Percentiles rank a stretch among this genome's conserved stretches.
phyloP scores from a whole-genome alignment of 345 rosid genomes.

The Streptanthus diversifolius region DNA sequence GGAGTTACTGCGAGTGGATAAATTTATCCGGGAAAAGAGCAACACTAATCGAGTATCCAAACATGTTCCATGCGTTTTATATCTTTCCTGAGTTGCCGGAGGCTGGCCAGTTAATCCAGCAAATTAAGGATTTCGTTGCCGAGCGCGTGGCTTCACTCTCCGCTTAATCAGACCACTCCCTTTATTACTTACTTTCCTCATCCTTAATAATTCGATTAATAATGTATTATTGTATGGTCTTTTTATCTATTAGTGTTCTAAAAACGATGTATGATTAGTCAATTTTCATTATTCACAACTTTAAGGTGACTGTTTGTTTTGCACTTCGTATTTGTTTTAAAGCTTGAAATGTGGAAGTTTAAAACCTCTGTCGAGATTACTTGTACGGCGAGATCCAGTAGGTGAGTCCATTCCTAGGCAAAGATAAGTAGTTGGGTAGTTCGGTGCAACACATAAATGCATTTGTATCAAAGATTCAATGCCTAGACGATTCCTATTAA shows the following conservation, averaged over 20 bases:
- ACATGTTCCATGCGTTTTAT: conserved; percentile 77
- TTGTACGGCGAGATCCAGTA: background rate
- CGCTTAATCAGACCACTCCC: background rate
- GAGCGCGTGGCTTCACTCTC: conserved; percentile 34
- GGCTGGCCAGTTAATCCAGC: conserved; percentile 40
- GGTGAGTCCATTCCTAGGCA: background rate
- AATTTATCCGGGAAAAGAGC: conserved; percentile 60
- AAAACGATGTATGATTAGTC: background rate
- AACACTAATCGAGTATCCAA: conserved; percentile 59
- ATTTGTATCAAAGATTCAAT: background rate
- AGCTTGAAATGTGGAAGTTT: too few relatives aligned
- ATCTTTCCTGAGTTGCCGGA: conserved; percentile 66
- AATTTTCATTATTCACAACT: background rate
- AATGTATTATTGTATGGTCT: conserved; percentile 2
- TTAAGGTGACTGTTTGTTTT: background rate
- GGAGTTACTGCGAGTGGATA: conserved; percentile 63
- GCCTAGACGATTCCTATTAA: background rate
- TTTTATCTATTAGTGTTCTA: background rate
- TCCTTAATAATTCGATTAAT: background rate
- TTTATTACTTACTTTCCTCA: too few relatives aligned
- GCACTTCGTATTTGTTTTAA: background rate
- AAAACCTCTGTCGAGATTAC: too few relatives aligned
- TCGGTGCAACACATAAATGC: background rate
- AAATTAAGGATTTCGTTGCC: conserved; percentile 52
- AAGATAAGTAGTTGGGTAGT: background rate